A percentile compares a stretch with the other conserved stretches of the same genome.
These are phyloP conservation scores for Hymenoscyphus linearis DNA, from an alignment of 2,329 filamentous ascomycete species.

Conservation along the genomic window DNA sequence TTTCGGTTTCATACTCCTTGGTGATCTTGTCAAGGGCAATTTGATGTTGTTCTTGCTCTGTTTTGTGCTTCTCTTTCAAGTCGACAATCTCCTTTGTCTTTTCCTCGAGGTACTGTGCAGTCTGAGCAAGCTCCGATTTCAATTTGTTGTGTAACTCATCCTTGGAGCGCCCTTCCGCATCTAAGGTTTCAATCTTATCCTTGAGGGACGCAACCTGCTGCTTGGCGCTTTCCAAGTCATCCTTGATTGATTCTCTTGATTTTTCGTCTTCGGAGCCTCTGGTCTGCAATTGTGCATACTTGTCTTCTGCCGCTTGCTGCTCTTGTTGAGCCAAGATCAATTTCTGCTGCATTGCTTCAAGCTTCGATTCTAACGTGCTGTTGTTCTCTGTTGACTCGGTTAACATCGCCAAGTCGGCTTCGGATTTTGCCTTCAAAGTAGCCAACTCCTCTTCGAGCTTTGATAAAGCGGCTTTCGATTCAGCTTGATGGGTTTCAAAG, in stretches of 20 bases:
- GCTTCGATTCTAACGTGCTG: conserved; percentile 44
- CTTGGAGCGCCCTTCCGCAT: conserved; percentile 36
- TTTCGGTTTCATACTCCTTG: conserved; percentile 59
- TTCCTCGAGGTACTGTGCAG: conserved; percentile 27
- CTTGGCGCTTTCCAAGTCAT: conserved; percentile 32
- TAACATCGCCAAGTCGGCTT: conserved; percentile 25
- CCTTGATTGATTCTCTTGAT: conserved; percentile 38
- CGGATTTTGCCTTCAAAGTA: conserved; percentile 44
- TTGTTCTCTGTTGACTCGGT: conserved; percentile 36
- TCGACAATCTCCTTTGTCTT: conserved; percentile 36
- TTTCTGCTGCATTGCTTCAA: conserved; percentile 38
- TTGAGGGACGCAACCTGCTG: conserved; percentile 45
- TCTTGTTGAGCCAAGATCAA: conserved; percentile 37
- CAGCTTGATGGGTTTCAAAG: conserved; percentile 41
- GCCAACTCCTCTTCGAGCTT: conserved; percentile 48
- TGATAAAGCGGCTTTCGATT: conserved; percentile 42
- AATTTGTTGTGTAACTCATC: conserved; percentile 29
- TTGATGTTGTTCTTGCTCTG: conserved; percentile 48
- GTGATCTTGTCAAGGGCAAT: conserved; percentile 54
- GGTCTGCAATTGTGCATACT: conserved; percentile 37
- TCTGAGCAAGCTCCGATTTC: conserved; percentile 27
- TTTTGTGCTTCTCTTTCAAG: conserved; percentile 50
- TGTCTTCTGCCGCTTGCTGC: conserved; percentile 17
- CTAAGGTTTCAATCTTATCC: conserved; percentile 43
- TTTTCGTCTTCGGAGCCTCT: conserved; percentile 38